phyloP scores from a whole-genome alignment of 139 green algal species.

The Penium margaritaceum region DNA sequence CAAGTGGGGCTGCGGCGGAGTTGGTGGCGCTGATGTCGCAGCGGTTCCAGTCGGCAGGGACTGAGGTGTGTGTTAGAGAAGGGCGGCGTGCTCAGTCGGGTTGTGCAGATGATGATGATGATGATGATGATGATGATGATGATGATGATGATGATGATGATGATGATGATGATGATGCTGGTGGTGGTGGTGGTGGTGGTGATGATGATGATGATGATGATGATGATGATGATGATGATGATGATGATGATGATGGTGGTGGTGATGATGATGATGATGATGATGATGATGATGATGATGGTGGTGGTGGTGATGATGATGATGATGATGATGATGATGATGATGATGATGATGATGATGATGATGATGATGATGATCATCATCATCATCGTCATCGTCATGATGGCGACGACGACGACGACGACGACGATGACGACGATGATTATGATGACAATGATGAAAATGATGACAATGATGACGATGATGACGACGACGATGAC shows the following conservation, averaged over 20 bases:
- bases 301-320: not conserved
- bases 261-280: slow-evolving; percentile 3
- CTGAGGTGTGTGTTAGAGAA: no score
- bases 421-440: no score
- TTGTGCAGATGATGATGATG: slow-evolving; percentile 4
- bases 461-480: not conserved
- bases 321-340: slow-evolving; percentile 6
- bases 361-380: slow-evolving; percentile 7
- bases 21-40: no score
- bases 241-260: slow-evolving; percentile 1
- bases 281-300: slow-evolving; percentile 6
- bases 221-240: slow-evolving; percentile 6
- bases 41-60: no score
- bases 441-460: no score
- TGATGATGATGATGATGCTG: no score
- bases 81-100: no score
- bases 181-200: no score
- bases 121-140: slow-evolving; percentile 7
- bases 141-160: slow-evolving; percentile 5
- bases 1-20: no score
- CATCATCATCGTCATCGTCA: no score
- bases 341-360: slow-evolving; percentile 6
- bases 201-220: slow-evolving; percentile 6
- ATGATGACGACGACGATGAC: not conserved
- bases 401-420: no score